These are phyloP conservation scores for Colletotrichum musicola DNA, from an alignment of 2,329 filamentous ascomycete genomes.

Conservation along the genomic window DNA sequence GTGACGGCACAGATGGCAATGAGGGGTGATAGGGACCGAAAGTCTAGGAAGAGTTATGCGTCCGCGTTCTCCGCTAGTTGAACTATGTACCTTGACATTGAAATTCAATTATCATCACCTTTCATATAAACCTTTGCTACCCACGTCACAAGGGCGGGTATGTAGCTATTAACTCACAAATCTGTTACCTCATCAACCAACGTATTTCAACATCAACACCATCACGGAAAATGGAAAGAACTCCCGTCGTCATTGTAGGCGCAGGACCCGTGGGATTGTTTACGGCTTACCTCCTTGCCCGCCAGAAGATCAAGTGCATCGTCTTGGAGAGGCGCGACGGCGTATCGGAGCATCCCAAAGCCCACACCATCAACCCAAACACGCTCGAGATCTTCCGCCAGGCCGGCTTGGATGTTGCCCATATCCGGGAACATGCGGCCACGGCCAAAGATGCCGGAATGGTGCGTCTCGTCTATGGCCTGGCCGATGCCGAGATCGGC, in stretches of 20 bases:
- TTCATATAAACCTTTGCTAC: not conserved
- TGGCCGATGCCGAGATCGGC: conserved; percentile 32
- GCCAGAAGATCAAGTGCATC: conserved; percentile 28
- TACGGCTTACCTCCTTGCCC: conserved; percentile 25
- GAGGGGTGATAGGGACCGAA: too few relatives aligned
- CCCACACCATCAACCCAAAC: conserved; percentile 36
- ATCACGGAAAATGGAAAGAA: conserved; percentile 14
- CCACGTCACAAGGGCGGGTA: not conserved
- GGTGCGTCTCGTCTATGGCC: conserved; percentile 34
- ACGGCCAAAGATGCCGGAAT: conserved; percentile 22
- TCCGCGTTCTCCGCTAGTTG: too few relatives aligned
- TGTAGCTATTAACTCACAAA: not conserved
- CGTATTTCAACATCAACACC: not conserved
- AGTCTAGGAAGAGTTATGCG: too few relatives aligned
- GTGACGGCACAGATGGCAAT: too few relatives aligned
- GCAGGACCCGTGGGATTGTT: conserved; percentile 32
- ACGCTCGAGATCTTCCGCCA: conserved; percentile 40
- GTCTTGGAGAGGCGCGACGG: conserved; percentile 20
- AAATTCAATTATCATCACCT: not conserved
- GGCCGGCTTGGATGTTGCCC: conserved; percentile 22
- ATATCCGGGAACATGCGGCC: conserved; percentile 34
- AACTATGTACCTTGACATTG: not conserved
- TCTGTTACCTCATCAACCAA: not conserved
- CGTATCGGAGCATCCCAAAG: conserved; percentile 32
- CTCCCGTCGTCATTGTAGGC: conserved; percentile 26